Percentiles rank a stretch among this genome's conserved stretches.
Conservation (phyloP, 352 stramenopile genomes). For the Globisporangium paddicum region DNA sequence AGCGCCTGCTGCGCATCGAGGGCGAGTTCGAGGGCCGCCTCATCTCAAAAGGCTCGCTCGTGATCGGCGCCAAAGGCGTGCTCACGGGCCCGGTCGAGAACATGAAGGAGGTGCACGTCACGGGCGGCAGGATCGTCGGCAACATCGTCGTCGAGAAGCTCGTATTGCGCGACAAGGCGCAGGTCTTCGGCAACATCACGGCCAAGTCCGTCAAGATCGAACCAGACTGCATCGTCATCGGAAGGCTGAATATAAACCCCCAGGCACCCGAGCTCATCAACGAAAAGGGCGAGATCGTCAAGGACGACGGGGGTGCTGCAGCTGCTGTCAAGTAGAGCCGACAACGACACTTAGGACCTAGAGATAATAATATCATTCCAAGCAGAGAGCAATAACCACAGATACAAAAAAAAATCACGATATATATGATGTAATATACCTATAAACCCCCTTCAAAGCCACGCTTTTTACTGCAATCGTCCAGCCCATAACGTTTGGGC, state of each 20-base stretch:
- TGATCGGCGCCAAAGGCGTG: constrained; percentile 78
- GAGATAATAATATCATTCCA: too few relatives aligned
- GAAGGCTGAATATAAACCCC: constrained; percentile 83
- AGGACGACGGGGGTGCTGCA: constrained; percentile 7
- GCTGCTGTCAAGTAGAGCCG: not conserved
- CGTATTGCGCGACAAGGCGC: constrained; percentile 77
- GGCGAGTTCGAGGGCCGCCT: constrained; percentile 88
- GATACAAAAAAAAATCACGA: constrained; percentile 17
- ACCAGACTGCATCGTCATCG: constrained; percentile 82
- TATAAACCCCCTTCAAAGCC: constrained; percentile 23
- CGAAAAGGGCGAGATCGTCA: constrained; percentile 75
- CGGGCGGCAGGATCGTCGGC: constrained; percentile 81
- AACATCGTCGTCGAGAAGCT: constrained; percentile 86
- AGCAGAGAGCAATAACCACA: constrained; percentile 9
- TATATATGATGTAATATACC: constrained; percentile 53
- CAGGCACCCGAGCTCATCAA: constrained; percentile 82
- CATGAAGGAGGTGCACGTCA: constrained; percentile 87
- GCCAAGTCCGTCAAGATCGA: constrained; percentile 89
- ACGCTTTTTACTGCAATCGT: not conserved
- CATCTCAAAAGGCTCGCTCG: constrained; percentile 84
- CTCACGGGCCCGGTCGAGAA: constrained; percentile 79
- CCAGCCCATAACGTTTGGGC: not conserved
- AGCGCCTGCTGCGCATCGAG: constrained; percentile 85
- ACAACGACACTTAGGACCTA: not conserved
- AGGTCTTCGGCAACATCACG: constrained; percentile 88